These are phyloP conservation scores for Russula foetens DNA, from an alignment of 768 basidiomycete genomes.

Conservation along the genomic window DNA sequence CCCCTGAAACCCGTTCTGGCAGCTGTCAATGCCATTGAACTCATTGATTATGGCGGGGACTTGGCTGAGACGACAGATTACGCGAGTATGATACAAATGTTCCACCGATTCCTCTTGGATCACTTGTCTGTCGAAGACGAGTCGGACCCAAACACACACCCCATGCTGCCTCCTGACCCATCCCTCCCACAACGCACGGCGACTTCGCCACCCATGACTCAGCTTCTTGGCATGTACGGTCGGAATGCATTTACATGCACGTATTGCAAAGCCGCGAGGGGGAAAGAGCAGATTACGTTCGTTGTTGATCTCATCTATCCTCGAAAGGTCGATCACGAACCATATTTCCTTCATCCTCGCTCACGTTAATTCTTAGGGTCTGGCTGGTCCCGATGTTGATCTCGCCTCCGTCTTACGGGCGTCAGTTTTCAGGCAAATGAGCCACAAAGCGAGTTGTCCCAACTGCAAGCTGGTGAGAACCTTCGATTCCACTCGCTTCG, in stretches of 20 bases:
- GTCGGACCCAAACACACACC: slow-evolving; percentile 50
- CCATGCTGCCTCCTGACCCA: slow-evolving; percentile 32
- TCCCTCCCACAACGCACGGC: slow-evolving; percentile 21
- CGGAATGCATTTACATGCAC: slow-evolving; percentile 68
- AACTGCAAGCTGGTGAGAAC: slow-evolving; percentile 71
- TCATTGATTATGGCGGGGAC: slow-evolving; percentile 84
- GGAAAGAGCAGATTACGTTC: slow-evolving; percentile 75
- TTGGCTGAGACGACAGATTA: slow-evolving; percentile 66
- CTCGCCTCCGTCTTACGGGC: slow-evolving; percentile 63
- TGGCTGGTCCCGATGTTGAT: slow-evolving; percentile 34
- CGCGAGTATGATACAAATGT: slow-evolving; percentile 84
- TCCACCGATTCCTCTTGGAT: slow-evolving; percentile 91
- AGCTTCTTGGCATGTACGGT: slow-evolving; percentile 75
- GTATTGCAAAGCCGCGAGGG: slow-evolving; percentile 60
- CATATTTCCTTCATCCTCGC: background rate
- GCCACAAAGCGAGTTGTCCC: slow-evolving; percentile 82
- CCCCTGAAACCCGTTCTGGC: slow-evolving; percentile 19
- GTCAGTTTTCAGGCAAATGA: slow-evolving; percentile 73
- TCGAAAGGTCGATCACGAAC: slow-evolving; percentile 47
- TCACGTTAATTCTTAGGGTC: slow-evolving; percentile 26
- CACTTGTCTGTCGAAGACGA: slow-evolving; percentile 72
- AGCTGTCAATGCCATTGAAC: slow-evolving; percentile 75
- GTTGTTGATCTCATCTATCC: slow-evolving; percentile 85
- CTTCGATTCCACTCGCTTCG: slow-evolving; percentile 62
- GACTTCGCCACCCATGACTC: slow-evolving; percentile 65